Conservation (phyloP, 345 rosid species). For the Salix arbutifolia region DNA sequence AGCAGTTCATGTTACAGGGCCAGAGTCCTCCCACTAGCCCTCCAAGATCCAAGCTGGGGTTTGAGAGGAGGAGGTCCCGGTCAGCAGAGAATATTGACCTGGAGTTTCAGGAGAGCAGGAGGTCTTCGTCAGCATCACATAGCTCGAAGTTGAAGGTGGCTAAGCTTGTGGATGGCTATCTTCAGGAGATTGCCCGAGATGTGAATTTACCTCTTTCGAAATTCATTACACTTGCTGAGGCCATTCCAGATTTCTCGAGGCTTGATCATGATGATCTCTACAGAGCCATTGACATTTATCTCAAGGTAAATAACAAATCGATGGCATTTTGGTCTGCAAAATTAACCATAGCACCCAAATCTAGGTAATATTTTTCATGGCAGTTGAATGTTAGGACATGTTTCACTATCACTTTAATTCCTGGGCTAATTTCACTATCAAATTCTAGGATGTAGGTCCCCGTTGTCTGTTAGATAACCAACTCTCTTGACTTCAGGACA, state of each 20-base stretch:
- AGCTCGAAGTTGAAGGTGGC: slow-evolving; percentile 92
- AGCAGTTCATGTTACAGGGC: slow-evolving; percentile 81
- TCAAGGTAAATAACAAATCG: slow-evolving; percentile 59
- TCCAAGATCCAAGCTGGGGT: slow-evolving; percentile 58
- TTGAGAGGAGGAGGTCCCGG: slow-evolving; percentile 83
- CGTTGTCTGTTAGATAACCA: slow-evolving; percentile 40
- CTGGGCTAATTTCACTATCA: not conserved
- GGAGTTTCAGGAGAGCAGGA: slow-evolving; percentile 82
- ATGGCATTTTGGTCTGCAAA: not conserved
- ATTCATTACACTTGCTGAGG: slow-evolving; percentile 71
- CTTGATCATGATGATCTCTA: slow-evolving; percentile 89
- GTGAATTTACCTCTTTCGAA: slow-evolving; percentile 71
- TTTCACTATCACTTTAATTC: slow-evolving; percentile 11
- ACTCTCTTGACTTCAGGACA: slow-evolving; percentile 45
- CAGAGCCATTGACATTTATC: slow-evolving; percentile 89
- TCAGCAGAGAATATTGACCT: slow-evolving; percentile 81
- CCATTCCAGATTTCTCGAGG: slow-evolving; percentile 80
- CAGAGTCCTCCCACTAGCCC: slow-evolving; percentile 97
- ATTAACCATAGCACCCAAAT: slow-evolving; percentile 4
- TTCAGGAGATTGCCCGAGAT: slow-evolving; percentile 74
- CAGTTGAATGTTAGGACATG: slow-evolving; percentile 4
- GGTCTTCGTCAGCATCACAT: slow-evolving; percentile 96
- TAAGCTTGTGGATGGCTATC: slow-evolving; percentile 83
- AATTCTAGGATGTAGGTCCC: slow-evolving; percentile 32
- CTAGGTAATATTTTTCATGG: not conserved